Evolutionary conservation across 148 eudicot genomes (phyloP), one percentile per base, ranked within the genome.

Genomic region (Persicaria tinctoria): DNA sequence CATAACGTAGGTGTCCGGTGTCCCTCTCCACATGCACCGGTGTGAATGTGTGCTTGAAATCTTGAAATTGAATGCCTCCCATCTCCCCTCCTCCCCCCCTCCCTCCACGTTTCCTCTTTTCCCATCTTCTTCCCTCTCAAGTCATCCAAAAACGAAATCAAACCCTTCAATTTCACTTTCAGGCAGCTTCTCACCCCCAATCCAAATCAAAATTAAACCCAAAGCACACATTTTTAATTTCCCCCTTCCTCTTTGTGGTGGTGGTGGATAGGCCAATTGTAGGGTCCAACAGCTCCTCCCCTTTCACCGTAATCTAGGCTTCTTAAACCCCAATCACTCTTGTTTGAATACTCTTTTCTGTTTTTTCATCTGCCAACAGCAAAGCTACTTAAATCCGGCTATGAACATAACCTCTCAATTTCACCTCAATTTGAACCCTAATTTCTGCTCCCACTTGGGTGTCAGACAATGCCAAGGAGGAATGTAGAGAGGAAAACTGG

Each of bases 381-480:
- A 27, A 20, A 20, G 23, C 55, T 71, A n/a, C 41, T 54, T 10
- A 18, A 41, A 27, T 9, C 32, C 12, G 63, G 45, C 75, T 53
- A 73, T 56, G 68, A 54, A 54, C 76, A 38, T 55, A 41, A 56
- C 76, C 66, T 27, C 57, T 32, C 45, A 11, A 73, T 73, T 44
- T 46, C 20, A 38, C 46, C 14, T 12, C 63, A 5, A 68, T 68
- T 68, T 27, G 16, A 12, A 32, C 55, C 62, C 44, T 23, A 8
- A 4, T 46, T 46, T 18, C 17, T 69, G 17, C 17, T 69, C 73
- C 47, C 48, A 55, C 3, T 14, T 41, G 66, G 45, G 76, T 10
- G 60, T n/a, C n/a, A 47, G 72, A 78, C 78, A 78, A 80, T 76
- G 86, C 86, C 81, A 80, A 83, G 81, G 60, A 54, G 74, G 46